Conservation (phyloP, 1,139 yeast species). For the Lodderomyces elongisporus region DNA sequence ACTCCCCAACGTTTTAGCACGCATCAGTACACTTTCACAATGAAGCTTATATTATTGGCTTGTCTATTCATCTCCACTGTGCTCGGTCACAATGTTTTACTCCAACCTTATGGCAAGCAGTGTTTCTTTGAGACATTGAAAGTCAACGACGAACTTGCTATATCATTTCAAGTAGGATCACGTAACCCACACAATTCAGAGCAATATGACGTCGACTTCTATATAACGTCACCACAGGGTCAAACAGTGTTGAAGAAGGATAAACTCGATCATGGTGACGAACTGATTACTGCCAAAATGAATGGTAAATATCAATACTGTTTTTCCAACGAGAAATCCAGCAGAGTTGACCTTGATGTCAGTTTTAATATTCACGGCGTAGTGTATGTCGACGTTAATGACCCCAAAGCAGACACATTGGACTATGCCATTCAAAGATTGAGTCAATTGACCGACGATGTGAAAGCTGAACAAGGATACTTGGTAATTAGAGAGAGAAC, state of each 20-base stretch:
- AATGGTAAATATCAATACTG: conserved; percentile 84
- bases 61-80: conserved; percentile 17
- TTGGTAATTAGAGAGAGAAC: conserved; percentile 95
- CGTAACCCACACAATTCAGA: conserved; percentile 75
- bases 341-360: conserved; percentile 77
- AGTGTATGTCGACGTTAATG: conserved; percentile 79
- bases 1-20: too few species aligned
- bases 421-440: conserved; percentile 81
- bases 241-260: conserved; percentile 45
- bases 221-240: conserved; percentile 57
- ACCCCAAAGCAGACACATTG: conserved; percentile 74
- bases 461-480: conserved; percentile 88
- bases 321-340: conserved; percentile 79
- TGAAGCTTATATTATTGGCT: conserved; percentile 6
- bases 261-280: conserved; percentile 78
- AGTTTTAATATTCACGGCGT: conserved; percentile 95
- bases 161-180: conserved; percentile 91
- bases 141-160: conserved; percentile 79
- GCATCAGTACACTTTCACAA: too few species aligned
- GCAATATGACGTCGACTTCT: conserved; percentile 73
- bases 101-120: conserved; percentile 81
- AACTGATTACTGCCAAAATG: conserved; percentile 56
- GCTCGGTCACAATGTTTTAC: conserved; percentile 71
- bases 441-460: conserved; percentile 73
- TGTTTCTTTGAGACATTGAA: conserved; percentile 85